phyloP scores from a whole-genome alignment of 2,329 filamentous ascomycete species.

The Colletotrichum sansevieriae region DNA sequence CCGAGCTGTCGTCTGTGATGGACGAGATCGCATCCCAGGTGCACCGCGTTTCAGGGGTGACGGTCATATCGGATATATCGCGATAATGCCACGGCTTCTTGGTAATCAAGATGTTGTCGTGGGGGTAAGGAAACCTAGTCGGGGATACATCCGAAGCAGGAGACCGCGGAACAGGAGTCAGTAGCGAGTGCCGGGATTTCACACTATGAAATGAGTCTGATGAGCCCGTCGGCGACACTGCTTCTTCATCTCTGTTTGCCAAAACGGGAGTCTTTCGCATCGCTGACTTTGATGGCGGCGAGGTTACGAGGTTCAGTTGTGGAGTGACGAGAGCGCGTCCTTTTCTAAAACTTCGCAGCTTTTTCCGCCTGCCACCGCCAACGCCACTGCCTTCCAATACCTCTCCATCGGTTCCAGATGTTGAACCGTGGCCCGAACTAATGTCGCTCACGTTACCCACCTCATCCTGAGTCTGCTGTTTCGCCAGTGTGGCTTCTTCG shows the following conservation, averaged over 20 bases:
- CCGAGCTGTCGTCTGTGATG: slow-evolving; percentile 46
- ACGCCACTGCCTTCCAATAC: slow-evolving; percentile 51
- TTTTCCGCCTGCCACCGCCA: slow-evolving; percentile 49
- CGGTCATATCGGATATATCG: slow-evolving; percentile 51
- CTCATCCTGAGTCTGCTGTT: neutral
- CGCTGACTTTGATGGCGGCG: slow-evolving; percentile 53
- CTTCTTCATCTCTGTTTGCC: slow-evolving; percentile 44
- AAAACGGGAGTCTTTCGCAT: slow-evolving; percentile 29
- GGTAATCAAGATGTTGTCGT: slow-evolving; percentile 55
- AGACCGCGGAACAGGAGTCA: slow-evolving; percentile 59
- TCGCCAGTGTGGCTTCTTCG: neutral
- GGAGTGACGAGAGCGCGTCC: slow-evolving; percentile 48
- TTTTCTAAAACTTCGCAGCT: slow-evolving; percentile 48
- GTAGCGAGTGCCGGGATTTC: slow-evolving; percentile 64
- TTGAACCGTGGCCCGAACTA: slow-evolving; percentile 12
- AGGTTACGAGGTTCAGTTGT: slow-evolving; percentile 51
- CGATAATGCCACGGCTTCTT: slow-evolving; percentile 48
- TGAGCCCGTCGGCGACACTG: slow-evolving; percentile 60
- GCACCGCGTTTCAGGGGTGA: slow-evolving; percentile 49
- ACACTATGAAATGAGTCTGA: slow-evolving; percentile 68
- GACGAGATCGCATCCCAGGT: slow-evolving; percentile 49
- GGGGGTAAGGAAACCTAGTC: slow-evolving; percentile 53
- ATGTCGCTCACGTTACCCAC: slow-evolving; percentile 1
- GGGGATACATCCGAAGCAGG: slow-evolving; percentile 55
- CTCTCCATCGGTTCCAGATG: slow-evolving; percentile 41